A percentile compares a stretch with the other conserved stretches of the same genome.
These are phyloP conservation scores for Penstemon davidsonii DNA, from an alignment of 257 asterid genomes.

Conservation along the genomic window DNA sequence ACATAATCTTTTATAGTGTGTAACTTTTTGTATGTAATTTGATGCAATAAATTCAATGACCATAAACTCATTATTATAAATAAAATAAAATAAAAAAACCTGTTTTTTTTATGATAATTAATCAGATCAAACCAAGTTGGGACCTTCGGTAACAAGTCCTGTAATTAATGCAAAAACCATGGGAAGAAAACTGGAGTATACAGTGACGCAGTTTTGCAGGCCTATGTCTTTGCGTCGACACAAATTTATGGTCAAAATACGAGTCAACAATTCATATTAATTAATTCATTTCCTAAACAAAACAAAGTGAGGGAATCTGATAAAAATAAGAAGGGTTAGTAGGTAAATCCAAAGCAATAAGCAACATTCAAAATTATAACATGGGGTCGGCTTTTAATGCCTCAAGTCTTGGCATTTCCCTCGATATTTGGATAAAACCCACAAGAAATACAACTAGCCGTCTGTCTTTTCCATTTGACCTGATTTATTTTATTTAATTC, in stretches of 20 bases:
- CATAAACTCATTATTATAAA: too few species aligned
- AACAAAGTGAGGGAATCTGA: neutral
- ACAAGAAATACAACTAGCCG: conserved; percentile 26
- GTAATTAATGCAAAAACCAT: neutral
- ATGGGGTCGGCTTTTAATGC: conserved; percentile 18
- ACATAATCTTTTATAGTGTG: too few species aligned
- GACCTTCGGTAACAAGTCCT: too few species aligned
- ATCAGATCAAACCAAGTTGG: neutral
- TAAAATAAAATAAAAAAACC: too few species aligned
- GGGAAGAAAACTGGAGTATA: neutral
- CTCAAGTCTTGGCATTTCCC: conserved; percentile 31
- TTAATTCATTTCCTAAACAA: neutral
- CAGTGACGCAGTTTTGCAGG: conserved; percentile 10
- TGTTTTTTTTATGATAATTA: neutral
- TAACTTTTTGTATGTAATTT: too few species aligned
- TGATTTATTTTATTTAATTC: neutral
- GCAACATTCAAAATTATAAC: conserved; percentile 4
- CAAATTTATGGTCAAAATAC: conserved; percentile 8
- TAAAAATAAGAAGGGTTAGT: neutral
- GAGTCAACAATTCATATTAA: neutral
- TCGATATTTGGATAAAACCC: neutral
- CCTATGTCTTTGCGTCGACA: neutral
- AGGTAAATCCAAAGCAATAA: conserved; percentile 26
- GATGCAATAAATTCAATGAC: too few species aligned
- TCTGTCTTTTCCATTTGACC: conserved; percentile 18